Conservation (phyloP, 305 asterid genomes). For the Euphrasia arctica region DNA sequence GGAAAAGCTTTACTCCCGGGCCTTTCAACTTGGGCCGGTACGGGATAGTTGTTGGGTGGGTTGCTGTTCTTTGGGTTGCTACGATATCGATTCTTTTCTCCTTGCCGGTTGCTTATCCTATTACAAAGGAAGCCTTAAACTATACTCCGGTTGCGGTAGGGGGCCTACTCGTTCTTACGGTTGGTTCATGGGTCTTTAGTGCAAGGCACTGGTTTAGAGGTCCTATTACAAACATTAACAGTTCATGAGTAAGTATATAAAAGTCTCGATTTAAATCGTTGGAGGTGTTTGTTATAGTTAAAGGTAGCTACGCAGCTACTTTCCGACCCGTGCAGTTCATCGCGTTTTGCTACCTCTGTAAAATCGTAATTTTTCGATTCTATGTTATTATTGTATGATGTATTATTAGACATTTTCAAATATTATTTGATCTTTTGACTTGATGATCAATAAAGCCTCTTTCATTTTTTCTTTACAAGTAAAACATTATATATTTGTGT, state of each 20-base stretch:
- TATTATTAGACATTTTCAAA: too few relatives aligned
- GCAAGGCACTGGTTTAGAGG: constrained; percentile 94
- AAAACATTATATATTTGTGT: too few relatives aligned
- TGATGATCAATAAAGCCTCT: too few relatives aligned
- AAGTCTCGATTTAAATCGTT: too few relatives aligned
- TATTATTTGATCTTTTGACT: too few relatives aligned
- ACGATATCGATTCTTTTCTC: constrained; percentile 88
- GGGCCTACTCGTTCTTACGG: constrained; percentile 57
- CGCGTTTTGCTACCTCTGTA: too few relatives aligned
- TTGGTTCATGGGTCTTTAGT: constrained; percentile 60
- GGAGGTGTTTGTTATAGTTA: too few relatives aligned
- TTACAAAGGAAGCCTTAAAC: constrained; percentile 71
- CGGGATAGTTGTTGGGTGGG: constrained; percentile 72
- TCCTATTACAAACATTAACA: constrained; percentile 59
- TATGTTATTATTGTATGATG: too few relatives aligned
- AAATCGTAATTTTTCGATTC: too few relatives aligned
- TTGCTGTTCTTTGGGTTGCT: constrained; percentile 76
- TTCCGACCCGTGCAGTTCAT: too few relatives aligned
- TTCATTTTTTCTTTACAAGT: too few relatives aligned
- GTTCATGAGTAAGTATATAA: not conserved
- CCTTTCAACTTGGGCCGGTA: constrained; percentile 83
- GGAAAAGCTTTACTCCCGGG: constrained; percentile 67
- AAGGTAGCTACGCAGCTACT: too few relatives aligned
- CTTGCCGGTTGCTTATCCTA: constrained; percentile 80
- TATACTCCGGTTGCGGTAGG: constrained; percentile 96